Evolutionary conservation across 441 rosid genomes (phyloP), one percentile per base, ranked within the genome.

Genomic region (Pelargonium australe): DNA sequence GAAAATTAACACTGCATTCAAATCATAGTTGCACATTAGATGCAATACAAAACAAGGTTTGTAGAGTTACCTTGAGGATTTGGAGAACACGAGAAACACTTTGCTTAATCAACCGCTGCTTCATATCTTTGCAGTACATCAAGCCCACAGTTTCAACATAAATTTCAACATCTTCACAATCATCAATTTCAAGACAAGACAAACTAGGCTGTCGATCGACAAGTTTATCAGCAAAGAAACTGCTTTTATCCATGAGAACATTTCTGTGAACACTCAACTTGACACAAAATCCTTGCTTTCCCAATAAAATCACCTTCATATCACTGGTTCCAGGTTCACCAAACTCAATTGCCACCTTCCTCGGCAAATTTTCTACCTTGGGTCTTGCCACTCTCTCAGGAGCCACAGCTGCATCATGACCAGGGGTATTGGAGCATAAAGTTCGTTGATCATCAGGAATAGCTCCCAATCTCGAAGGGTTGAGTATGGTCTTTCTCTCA

Each of bases 201-300:
- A 85, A 70, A 72, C 76, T 83, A 5, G 80, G 79, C 70, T 81
- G 86, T 74, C 77, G 85, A 66, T 84, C 88, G 13, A 82, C 74
- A 65, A 91, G 81, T 81, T 91, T 91, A 75, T 80, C 78, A 5
- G 88, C 87, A 16, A 94, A 94, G 80, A 79, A 88, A 47, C 83
- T 79, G 72, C 94, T 89, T 64, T 86, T 85, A 77, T 86, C 92
- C 62, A 79, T 80, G 14, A 94, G 78, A 73, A 89, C 88, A 80
- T 79, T 81, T 82, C 78, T 86, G 81, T 94, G 99, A 63, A 89
- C 97, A 34, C 89, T 89, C 65, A 94, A 76, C 83, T 94, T 94
- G 78, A 94, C 99, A 77, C 94, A 88, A 69, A 94, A 94, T 2
- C 96, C 95, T 75, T 94, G 97, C 81, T 86, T 94, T 70, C 97